Percentiles rank a stretch among this genome's conserved stretches.
These are phyloP conservation scores for Chionographis japonica DNA, from an alignment of 106 monocot genomes.

Conservation along the genomic window DNA sequence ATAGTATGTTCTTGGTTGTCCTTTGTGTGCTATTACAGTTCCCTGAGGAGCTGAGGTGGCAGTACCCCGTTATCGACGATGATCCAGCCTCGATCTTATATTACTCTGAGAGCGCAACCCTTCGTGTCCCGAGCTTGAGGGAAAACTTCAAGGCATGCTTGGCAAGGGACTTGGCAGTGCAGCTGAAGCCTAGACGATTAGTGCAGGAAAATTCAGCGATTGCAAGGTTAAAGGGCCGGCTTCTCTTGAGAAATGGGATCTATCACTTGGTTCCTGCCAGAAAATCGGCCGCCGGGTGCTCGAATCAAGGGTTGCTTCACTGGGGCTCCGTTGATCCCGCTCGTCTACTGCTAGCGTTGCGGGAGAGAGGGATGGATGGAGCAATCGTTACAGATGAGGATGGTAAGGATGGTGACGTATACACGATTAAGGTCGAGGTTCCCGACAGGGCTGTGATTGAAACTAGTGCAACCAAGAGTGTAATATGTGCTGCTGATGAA, in stretches of 20 bases:
- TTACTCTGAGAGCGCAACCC: conserved; percentile 28
- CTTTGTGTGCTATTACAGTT: conserved; percentile 27
- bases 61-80: not conserved
- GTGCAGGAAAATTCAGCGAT: conserved; percentile 31
- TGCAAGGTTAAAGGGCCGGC: conserved; percentile 42
- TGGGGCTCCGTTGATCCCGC: conserved; percentile 38
- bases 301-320: conserved; percentile 17
- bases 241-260: conserved; percentile 38
- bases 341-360: conserved; percentile 23
- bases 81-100: conserved; percentile 16
- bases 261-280: conserved; percentile 24
- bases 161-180: conserved; percentile 33
- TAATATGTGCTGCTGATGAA: conserved; percentile 31
- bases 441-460: conserved; percentile 31
- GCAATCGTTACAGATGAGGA: conserved; percentile 3
- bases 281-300: not conserved
- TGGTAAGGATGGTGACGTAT: not conserved
- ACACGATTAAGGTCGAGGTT: conserved; percentile 3
- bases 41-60: conserved; percentile 38
- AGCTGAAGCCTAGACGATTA: conserved; percentile 39
- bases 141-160: conserved; percentile 28
- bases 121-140: conserved; percentile 28
- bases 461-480: conserved; percentile 12
- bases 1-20: not conserved
- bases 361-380: conserved; percentile 31